Percentiles rank a stretch among this genome's conserved stretches.
Conservation (phyloP, 805 yeast species). For the Barnettozyma sucrosica region DNA sequence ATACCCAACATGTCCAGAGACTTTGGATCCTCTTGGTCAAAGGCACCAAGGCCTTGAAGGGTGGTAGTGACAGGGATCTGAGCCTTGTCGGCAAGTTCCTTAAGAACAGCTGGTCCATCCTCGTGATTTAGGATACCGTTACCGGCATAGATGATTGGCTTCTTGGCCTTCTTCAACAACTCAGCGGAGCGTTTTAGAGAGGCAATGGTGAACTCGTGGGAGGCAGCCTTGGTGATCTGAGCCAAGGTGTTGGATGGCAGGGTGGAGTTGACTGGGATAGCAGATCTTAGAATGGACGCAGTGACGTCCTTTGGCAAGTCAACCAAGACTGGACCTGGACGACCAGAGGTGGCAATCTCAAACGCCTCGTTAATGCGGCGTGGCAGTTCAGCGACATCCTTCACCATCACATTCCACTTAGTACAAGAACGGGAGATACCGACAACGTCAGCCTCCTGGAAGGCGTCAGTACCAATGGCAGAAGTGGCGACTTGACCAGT, state of each 20-base stretch:
- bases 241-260: constrained; percentile 66
- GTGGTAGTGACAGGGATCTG: constrained; percentile 95
- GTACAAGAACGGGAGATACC: constrained; percentile 97
- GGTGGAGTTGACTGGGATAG: constrained; percentile 77
- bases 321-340: constrained; percentile 98
- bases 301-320: constrained; percentile 98
- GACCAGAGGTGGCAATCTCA: constrained; percentile 90
- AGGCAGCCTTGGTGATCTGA: constrained; percentile 61
- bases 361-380: constrained; percentile 95
- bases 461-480: constrained; percentile 96
- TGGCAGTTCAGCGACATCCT: constrained; percentile 89
- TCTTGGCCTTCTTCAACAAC: constrained; percentile 75
- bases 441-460: constrained; percentile 97
- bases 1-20: constrained; percentile 95
- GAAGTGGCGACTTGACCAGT: constrained; percentile 96
- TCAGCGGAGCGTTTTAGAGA: constrained; percentile 73
- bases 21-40: constrained; percentile 86
- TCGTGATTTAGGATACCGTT: constrained; percentile 78
- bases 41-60: constrained; percentile 89
- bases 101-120: constrained; percentile 73
- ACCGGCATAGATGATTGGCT: constrained; percentile 88
- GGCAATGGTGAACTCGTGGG: constrained; percentile 67
- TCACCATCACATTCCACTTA: constrained; percentile 99
- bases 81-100: constrained; percentile 85
- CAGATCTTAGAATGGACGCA: constrained; percentile 77